phyloP scores from a whole-genome alignment of 805 yeast genomes.

The Saturnispora quitensis region DNA sequence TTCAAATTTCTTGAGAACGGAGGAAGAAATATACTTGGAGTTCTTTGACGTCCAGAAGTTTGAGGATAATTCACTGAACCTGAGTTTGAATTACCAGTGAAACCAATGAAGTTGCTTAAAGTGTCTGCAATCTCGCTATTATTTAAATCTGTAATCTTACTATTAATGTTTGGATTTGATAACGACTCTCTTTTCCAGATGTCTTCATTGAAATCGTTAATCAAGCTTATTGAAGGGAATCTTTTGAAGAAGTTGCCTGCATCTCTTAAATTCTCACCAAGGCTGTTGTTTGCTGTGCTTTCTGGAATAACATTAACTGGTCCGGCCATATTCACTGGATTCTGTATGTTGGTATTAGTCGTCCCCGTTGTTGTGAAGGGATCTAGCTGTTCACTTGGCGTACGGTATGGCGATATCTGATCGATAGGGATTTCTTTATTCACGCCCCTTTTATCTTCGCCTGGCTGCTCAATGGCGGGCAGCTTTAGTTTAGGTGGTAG shows the following conservation, averaged over 20 bases:
- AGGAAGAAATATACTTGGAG: conserved; percentile 8
- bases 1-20: neutral
- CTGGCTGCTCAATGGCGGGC: neutral
- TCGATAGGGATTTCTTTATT: conserved; percentile 11
- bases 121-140: neutral
- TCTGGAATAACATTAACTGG: conserved; percentile 12
- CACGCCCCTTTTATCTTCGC: neutral
- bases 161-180: neutral
- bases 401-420: conserved; percentile 25
- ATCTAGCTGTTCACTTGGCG: conserved; percentile 44
- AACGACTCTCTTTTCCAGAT: conserved; percentile 5
- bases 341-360: conserved; percentile 12
- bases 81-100: neutral
- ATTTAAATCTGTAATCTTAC: neutral
- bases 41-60: conserved; percentile 3
- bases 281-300: conserved; percentile 11
- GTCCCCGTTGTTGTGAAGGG: conserved; percentile 28
- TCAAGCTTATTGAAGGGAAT: conserved; percentile 25
- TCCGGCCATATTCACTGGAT: conserved; percentile 8
- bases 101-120: neutral
- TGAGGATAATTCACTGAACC: neutral
- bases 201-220: conserved; percentile 16
- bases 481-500: conserved; percentile 2
- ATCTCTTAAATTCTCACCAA: conserved; percentile 19
- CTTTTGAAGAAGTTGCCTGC: conserved; percentile 22